phyloP scores from a whole-genome alignment of 208 protist species.

The Vickermania spadyakhi region DNA sequence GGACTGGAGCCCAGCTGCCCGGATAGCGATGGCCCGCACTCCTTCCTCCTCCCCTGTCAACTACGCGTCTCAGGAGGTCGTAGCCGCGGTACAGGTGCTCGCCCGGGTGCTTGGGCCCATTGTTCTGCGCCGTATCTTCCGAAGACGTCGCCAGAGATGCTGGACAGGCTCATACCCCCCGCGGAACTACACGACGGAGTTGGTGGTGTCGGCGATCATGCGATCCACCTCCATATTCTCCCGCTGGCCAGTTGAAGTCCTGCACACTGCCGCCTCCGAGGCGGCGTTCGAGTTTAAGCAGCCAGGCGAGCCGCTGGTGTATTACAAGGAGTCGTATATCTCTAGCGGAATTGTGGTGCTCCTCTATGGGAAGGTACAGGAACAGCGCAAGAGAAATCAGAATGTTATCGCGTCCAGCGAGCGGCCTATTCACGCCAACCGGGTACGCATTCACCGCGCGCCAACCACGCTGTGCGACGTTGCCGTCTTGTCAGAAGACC shows the following conservation, averaged over 20 bases:
- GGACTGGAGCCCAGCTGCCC: constrained; percentile 24
- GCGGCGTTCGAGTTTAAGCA: constrained; percentile 40
- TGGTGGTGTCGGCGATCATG: constrained; percentile 49
- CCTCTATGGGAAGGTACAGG: constrained; percentile 62
- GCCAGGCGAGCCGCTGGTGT: constrained; percentile 56
- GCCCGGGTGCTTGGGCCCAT: constrained; percentile 44
- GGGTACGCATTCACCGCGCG: constrained; percentile 23
- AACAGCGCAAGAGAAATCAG: constrained; percentile 11
- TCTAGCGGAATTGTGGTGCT: constrained; percentile 72
- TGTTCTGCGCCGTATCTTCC: constrained; percentile 28
- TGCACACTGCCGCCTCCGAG: constrained; percentile 37
- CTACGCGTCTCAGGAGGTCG: constrained; percentile 26
- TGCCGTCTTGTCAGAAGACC: constrained; percentile 76
- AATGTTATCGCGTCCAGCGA: constrained; percentile 1
- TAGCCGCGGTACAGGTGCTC: constrained; percentile 33
- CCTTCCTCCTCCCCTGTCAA: constrained; percentile 11
- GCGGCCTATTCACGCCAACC: constrained; percentile 27
- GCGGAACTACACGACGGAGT: constrained; percentile 45
- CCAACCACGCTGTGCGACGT: constrained; percentile 52
- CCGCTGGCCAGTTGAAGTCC: constrained; percentile 48
- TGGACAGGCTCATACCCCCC: constrained; percentile 35
- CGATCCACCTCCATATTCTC: constrained; percentile 41
- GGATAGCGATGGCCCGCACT: constrained; percentile 8
- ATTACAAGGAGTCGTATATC: constrained; percentile 66
- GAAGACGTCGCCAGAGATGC: constrained; percentile 19